Evolutionary conservation across 495 filamentous ascomycete genomes (phyloP).

Genomic region (Tuber indicum): DNA sequence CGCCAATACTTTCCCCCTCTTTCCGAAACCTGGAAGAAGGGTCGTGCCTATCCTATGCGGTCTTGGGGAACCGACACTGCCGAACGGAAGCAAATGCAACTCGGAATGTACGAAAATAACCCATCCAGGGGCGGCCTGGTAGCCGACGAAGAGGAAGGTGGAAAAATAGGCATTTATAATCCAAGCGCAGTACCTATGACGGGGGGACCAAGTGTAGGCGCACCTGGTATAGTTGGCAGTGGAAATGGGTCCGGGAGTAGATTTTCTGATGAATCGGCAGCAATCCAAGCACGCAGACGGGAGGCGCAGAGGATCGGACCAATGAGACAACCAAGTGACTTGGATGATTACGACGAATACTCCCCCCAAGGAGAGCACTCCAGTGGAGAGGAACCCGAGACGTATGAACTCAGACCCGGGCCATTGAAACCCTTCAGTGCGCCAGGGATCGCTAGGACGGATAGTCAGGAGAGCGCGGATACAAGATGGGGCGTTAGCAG

Average conservation of each 20-base stretch:
- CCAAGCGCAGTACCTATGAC: background rate
- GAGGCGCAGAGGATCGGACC: conserved; percentile 20
- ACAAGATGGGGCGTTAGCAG: conserved; percentile 28
- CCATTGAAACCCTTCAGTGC: conserved; percentile 9
- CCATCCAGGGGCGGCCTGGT: conserved; percentile 14
- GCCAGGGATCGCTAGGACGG: conserved; percentile 5
- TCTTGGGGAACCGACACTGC: conserved; percentile 48
- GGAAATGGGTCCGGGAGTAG: conserved; percentile 29
- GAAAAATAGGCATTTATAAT: conserved; percentile 26
- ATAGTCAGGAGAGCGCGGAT: conserved; percentile 33
- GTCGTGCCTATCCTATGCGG: conserved; percentile 57
- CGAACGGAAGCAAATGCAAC: conserved; percentile 18
- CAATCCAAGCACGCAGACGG: conserved; percentile 37
- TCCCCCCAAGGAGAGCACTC: conserved; percentile 14
- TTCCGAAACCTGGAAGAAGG: conserved; percentile 53
- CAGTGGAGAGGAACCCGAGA: conserved; percentile 8
- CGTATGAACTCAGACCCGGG: conserved; percentile 22
- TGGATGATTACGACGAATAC: conserved; percentile 18
- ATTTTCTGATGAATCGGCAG: conserved; percentile 37
- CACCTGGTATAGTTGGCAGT: conserved; percentile 11
- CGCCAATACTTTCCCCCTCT: conserved; percentile 56
- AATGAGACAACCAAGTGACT: conserved; percentile 15
- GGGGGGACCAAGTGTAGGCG: conserved; percentile 2
- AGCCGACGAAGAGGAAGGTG: conserved; percentile 29
- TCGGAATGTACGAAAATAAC: conserved; percentile 21